These are phyloP conservation scores for Melaleuca alternifolia DNA, from an alignment of 345 rosid genomes.

Conservation along the genomic window DNA sequence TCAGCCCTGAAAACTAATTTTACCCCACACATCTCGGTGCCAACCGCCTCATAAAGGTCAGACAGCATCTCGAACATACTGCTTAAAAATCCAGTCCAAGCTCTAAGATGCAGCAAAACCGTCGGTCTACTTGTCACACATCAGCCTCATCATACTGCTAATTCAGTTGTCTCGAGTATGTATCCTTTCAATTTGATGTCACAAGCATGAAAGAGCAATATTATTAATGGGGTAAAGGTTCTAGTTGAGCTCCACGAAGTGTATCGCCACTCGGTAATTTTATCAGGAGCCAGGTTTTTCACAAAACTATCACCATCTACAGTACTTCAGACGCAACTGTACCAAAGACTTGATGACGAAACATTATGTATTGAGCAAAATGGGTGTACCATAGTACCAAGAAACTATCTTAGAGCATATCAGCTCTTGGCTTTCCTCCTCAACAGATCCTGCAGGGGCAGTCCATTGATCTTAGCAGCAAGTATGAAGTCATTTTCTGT, in stretches of 20 bases:
- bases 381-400: background rate
- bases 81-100: background rate
- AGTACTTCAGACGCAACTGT: background rate
- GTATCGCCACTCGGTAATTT: background rate
- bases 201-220: background rate
- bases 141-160: background rate
- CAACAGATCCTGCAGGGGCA: constrained; percentile 52
- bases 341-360: background rate
- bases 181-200: background rate
- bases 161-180: background rate
- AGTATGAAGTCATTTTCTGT: constrained; percentile 93
- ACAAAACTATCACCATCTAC: background rate
- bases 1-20: background rate
- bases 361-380: background rate
- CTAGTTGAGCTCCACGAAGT: background rate
- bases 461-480: constrained; percentile 69
- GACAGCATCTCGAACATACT: background rate
- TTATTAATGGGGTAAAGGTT: background rate
- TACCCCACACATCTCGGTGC: background rate
- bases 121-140: background rate
- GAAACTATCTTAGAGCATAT: background rate
- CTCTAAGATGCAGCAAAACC: background rate
- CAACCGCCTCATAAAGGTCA: background rate
- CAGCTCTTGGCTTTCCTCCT: constrained; percentile 13
- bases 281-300: background rate